Percentiles rank a stretch among this genome's conserved stretches.
Evolutionary conservation across 1,139 yeast genomes (phyloP).

Genomic region (Nakaseomyces glabratus): DNA sequence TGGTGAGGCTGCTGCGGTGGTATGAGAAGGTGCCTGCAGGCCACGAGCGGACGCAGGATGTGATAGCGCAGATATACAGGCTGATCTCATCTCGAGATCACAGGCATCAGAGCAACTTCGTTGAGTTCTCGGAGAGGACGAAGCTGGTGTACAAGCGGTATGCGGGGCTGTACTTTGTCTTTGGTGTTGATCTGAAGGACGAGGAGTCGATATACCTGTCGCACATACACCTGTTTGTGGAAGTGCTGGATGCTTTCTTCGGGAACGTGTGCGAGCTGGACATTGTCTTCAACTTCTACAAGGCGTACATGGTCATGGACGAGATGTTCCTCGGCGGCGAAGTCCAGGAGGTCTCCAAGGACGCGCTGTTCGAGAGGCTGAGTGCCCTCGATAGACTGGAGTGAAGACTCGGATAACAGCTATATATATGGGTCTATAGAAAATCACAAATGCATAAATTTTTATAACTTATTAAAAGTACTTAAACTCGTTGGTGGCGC

Average conservation of each 20-base stretch:
- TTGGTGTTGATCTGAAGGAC: constrained; percentile 66
- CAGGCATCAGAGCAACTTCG: constrained; percentile 71
- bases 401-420: constrained; percentile 12
- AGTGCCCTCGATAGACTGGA: constrained; percentile 41
- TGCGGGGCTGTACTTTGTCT: constrained; percentile 82
- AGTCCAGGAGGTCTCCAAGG: constrained; percentile 62
- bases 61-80: constrained; percentile 52
- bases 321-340: constrained; percentile 76
- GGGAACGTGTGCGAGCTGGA: constrained; percentile 93
- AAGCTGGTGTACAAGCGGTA: constrained; percentile 81
- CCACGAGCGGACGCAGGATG: constrained; percentile 18
- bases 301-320: constrained; percentile 60
- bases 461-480: constrained; percentile 10
- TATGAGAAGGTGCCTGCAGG: constrained; percentile 33
- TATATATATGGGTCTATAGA: background rate
- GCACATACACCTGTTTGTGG: constrained; percentile 80
- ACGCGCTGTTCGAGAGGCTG: constrained; percentile 46
- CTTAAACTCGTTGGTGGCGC: constrained; percentile 4
- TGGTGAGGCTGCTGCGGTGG: constrained; percentile 80
- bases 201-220: constrained; percentile 71
- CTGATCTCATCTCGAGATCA: constrained; percentile 76
- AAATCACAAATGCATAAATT: constrained; percentile 10
- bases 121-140: constrained; percentile 55
- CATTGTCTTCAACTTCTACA: constrained; percentile 71
- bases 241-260: constrained; percentile 76